Percentiles rank a stretch among this genome's conserved stretches.
Conservation (phyloP, 352 stramenopile genomes). For the Paralagenidium karlingii region DNA sequence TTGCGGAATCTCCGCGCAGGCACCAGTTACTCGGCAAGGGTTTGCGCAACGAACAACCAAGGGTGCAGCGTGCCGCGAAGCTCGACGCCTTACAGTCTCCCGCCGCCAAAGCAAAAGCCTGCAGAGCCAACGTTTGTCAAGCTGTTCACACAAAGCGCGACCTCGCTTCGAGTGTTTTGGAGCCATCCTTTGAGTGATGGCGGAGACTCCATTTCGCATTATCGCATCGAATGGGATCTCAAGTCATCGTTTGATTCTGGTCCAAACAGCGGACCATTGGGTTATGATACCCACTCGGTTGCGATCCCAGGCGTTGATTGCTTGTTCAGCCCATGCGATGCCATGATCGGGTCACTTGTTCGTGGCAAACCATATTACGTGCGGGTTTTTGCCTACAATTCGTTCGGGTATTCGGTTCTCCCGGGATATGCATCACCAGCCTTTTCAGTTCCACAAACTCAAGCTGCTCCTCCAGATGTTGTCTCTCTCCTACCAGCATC, state of each 20-base stretch:
- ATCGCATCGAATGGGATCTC: conserved; percentile 91
- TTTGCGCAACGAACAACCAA: conserved; percentile 84
- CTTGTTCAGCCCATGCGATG: conserved; percentile 59
- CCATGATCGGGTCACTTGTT: conserved; percentile 68
- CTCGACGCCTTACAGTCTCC: conserved; percentile 56
- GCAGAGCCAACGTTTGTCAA: conserved; percentile 67
- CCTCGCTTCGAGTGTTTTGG: conserved; percentile 79
- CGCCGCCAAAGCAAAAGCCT: conserved; percentile 79
- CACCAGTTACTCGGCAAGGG: conserved; percentile 68
- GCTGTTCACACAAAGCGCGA: conserved; percentile 52
- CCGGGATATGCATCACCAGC: conserved; percentile 48
- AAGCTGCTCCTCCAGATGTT: conserved; percentile 36
- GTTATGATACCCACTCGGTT: conserved; percentile 63
- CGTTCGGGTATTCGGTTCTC: conserved; percentile 79
- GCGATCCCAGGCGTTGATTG: conserved; percentile 60
- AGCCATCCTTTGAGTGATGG: conserved; percentile 85
- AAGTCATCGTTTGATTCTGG: conserved; percentile 73
- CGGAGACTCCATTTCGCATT: conserved; percentile 88
- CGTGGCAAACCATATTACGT: conserved; percentile 83
- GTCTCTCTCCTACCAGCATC: conserved; percentile 29
- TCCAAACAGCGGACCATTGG: conserved; percentile 47
- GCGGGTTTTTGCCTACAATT: conserved; percentile 87
- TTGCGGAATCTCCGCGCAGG: conserved; percentile 61
- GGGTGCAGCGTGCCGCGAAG: conserved; percentile 78
- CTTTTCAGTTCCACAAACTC: conserved; percentile 67